phyloP scores from a whole-genome alignment of 108 stramenopile genomes.

The Nitzschia palea region DNA sequence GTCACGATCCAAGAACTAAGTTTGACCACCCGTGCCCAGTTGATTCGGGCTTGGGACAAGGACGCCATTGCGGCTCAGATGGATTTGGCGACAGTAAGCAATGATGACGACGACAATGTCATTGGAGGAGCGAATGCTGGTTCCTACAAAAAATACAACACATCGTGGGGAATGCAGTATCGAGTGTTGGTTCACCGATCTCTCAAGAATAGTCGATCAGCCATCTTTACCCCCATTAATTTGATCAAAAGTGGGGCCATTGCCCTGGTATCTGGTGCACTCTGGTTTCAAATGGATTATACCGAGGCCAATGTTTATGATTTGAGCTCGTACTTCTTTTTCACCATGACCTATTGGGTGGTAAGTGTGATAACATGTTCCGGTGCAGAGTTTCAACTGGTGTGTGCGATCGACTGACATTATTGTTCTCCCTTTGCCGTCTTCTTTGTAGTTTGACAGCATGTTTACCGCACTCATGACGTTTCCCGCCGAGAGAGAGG shows the following conservation, averaged over 20 bases:
- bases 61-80: constrained; percentile 47
- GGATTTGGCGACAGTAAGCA: constrained; percentile 22
- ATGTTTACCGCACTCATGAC: constrained; percentile 72
- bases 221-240: constrained; percentile 70
- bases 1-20: neutral
- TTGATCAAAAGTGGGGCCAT: constrained; percentile 62
- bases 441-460: constrained; percentile 41
- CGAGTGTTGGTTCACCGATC: constrained; percentile 54
- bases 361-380: neutral
- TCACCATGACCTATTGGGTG: constrained; percentile 77
- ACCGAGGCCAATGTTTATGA: constrained; percentile 58
- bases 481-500: constrained; percentile 64
- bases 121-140: constrained; percentile 16
- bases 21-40: constrained; percentile 26
- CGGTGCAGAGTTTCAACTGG: neutral
- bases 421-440: neutral
- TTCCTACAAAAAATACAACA: constrained; percentile 48
- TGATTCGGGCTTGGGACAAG: constrained; percentile 63
- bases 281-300: constrained; percentile 62
- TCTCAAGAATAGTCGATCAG: constrained; percentile 66
- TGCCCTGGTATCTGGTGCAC: constrained; percentile 54
- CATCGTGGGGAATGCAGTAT: constrained; percentile 61
- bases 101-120: constrained; percentile 3
- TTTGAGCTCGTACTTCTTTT: constrained; percentile 59
- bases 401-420: neutral